Evolutionary conservation across 23 red algal genomes (phyloP), one percentile per base, ranked within the genome.

Genomic region (Gracilaria caudata): DNA sequence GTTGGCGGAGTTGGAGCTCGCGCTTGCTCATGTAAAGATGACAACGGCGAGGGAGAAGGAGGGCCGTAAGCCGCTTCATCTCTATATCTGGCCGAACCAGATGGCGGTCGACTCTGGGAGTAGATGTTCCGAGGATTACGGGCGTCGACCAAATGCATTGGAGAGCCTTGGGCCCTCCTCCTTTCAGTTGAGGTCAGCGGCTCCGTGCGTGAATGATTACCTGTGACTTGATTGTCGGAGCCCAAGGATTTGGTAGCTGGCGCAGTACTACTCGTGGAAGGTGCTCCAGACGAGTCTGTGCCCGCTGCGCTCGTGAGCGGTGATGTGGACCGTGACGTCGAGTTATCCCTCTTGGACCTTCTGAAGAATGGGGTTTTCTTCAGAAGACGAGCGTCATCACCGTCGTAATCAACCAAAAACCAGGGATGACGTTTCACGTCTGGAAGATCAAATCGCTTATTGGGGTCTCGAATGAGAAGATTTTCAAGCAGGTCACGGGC

Each of bases 391-490:
- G 86, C 86, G 21, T 84, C 86, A 46, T 94, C 86, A 26, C 84
- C 86, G 6, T 86, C 86, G 24, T 90, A 86, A 16, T 92, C 79
- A 39, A 91, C 57, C 33, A 93, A 60, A 81, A 93, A 85, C 90
- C 90, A 97, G 17, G 89, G 89, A 72, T 97, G 94, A 58, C 81
- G 79, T 68, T 90, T 93, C 20, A 97, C 73, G 26, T 93, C 73
- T 5, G 56, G 89, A 53, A 93, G 65, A 26, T 79, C 86, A 51
- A 61, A 84, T 33, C 94, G 90, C 80, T 64, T 79, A 6, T 68
- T 83, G 6, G 90, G 94, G 57, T 92, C 88, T 55, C 85, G 84
- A 32, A 86, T 80, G 28, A 94, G 77, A 14, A 94, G 39, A 35
- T 88, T 60, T 35, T 78, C 51, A 35, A 88, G 61, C 25, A 94